Evolutionary conservation across 306 rosid species (phyloP), one percentile per base, ranked within the genome.

Genomic region (Dalbergia cultrata): DNA sequence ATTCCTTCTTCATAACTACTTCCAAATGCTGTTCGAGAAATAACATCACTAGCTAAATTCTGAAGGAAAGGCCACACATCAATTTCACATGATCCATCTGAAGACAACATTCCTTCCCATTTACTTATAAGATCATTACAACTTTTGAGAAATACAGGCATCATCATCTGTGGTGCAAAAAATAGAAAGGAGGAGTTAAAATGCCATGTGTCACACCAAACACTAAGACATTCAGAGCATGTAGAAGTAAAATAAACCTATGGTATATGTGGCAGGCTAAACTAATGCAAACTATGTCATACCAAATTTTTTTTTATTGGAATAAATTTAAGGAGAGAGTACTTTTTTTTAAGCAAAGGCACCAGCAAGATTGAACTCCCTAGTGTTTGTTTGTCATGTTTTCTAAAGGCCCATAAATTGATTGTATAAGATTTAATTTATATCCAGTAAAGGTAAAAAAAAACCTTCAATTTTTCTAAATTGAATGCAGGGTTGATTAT

Each of bases 391-490:
- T 39, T 22, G 41, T 5, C 2, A 6, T 11, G 7, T 61, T 75
- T 61, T n/a, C 14, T 45, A 47, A 34, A 13, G 13, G n/a, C 33
- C 26, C 45, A 67, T 34, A 43, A 26, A 1, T 26, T 3, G 31
- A 26, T 26, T 26, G 31, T 26, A 26, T 26, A 26, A 26, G 31
- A 26, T 26, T 26, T 2, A 26, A 26, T 2, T 26, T 26, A 26
- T 26, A 26, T 26, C 2, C 2, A 26, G 56, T 43, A 59, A 58
- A 67, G 17, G 6, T n/a, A n/a, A 14, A 3, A 64, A 69, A 58
- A 54, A 69, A 90, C 97, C 97, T 92, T 90, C 44, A 89, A 33
- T 56, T 87, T 89, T 71, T 89, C 90, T 0, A 73, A 4, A 45
- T 79, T 83, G 74, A 91, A 91, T 50, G 92, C 87, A 16, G 88